These are phyloP conservation scores for Carex littledalei DNA, from an alignment of 176 grass and related monocot species.

Conservation along the genomic window DNA sequence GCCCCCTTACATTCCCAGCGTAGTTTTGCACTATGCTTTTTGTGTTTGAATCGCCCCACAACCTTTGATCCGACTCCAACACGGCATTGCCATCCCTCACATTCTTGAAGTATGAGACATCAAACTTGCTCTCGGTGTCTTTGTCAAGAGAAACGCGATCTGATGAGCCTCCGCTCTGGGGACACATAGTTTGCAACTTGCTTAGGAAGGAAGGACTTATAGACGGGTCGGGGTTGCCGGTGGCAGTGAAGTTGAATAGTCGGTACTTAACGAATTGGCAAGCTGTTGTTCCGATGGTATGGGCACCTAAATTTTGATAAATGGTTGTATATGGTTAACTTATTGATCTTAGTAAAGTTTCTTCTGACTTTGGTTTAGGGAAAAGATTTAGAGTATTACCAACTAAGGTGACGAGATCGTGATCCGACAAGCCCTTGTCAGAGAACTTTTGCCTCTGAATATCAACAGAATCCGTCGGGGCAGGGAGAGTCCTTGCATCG, in stretches of 20 bases:
- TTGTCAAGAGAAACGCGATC: constrained; percentile 47
- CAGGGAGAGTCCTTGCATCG: constrained; percentile 46
- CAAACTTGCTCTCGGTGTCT: constrained; percentile 35
- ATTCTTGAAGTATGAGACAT: constrained; percentile 72
- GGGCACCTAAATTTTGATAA: constrained; percentile 31
- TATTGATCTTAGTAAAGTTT: neutral
- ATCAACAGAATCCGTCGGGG: constrained; percentile 48
- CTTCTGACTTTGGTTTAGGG: neutral
- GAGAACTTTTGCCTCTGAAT: constrained; percentile 79
- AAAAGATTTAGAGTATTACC: constrained; percentile 21
- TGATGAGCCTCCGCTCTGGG: constrained; percentile 23
- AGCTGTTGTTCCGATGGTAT: constrained; percentile 68
- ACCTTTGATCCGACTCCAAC: constrained; percentile 82
- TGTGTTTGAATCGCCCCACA: constrained; percentile 60
- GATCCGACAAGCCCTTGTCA: constrained; percentile 46
- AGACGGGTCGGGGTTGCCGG: constrained; percentile 54
- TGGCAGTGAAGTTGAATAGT: constrained; percentile 71
- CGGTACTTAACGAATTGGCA: constrained; percentile 60
- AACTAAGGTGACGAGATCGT: constrained; percentile 65
- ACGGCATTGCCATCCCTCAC: constrained; percentile 49
- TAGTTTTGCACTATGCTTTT: constrained; percentile 41
- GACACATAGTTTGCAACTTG: constrained; percentile 46
- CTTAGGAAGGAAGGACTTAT: constrained; percentile 37
- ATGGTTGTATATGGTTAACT: neutral
- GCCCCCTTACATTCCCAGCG: constrained; percentile 49